Evolutionary conservation across 2,329 filamentous ascomycete species (phyloP).

Genomic region (Sclerotinia glacialis): DNA sequence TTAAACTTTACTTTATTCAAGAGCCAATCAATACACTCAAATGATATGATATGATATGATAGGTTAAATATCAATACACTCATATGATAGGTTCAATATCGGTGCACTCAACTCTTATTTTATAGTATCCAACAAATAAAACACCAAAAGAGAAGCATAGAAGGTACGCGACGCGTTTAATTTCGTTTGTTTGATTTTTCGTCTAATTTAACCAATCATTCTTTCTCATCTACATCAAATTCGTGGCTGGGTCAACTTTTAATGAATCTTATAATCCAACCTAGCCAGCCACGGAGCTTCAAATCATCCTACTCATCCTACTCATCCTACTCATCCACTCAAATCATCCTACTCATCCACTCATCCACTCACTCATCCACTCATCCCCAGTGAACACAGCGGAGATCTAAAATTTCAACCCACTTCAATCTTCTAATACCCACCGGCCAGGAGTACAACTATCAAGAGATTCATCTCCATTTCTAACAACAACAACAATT

Average conservation of each 20-base stretch:
- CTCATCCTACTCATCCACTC: background rate
- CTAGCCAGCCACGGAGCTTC: slow-evolving; percentile 13
- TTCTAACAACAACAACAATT: slow-evolving; percentile 7
- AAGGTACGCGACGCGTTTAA: slow-evolving; percentile 15
- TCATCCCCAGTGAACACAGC: slow-evolving; percentile 18
- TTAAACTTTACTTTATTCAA: background rate
- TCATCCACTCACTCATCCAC: background rate
- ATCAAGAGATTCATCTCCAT: slow-evolving; percentile 8
- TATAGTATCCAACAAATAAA: background rate
- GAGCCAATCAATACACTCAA: no score
- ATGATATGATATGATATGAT: no score
- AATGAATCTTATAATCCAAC: no score
- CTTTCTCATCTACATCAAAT: background rate
- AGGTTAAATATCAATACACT: no score
- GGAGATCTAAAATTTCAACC: slow-evolving; percentile 21
- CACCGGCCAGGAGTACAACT: slow-evolving; percentile 16
- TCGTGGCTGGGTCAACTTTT: slow-evolving; percentile 5
- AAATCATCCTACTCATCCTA: background rate
- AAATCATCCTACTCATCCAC: background rate
- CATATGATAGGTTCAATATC: no score
- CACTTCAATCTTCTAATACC: slow-evolving; percentile 15
- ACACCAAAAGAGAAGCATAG: background rate
- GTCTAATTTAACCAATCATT: background rate
- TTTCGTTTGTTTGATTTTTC: background rate
- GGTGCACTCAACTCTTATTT: no score